Percentiles rank a stretch among this genome's conserved stretches.
Evolutionary conservation across 371 early-diverging fungal species (phyloP).

Genomic region (Coemansia sp.): DNA sequence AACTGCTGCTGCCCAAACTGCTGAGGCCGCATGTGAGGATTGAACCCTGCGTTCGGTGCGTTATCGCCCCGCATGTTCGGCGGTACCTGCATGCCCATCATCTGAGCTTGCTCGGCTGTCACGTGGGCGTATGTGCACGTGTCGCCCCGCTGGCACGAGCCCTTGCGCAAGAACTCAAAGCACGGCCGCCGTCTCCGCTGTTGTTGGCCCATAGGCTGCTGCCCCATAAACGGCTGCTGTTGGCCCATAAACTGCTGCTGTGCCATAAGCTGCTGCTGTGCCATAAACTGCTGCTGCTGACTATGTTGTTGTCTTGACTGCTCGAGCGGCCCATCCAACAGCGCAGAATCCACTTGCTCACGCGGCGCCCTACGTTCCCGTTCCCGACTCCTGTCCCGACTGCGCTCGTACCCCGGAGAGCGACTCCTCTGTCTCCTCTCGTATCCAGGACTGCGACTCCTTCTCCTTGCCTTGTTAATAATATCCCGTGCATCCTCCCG

Average conservation of each 20-base stretch:
- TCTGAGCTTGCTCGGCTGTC: constrained; percentile 29
- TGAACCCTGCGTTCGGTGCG: not conserved
- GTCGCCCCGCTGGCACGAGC: constrained; percentile 43
- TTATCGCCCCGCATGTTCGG: not conserved
- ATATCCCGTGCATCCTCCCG: not conserved
- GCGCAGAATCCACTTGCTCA: not conserved
- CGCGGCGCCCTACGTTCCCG: constrained; percentile 4
- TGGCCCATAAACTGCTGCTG: not conserved
- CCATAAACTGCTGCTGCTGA: not conserved
- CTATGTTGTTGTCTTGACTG: not conserved
- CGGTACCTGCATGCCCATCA: constrained; percentile 29
- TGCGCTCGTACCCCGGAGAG: constrained; percentile 7
- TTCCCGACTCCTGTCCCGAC: constrained; percentile 9
- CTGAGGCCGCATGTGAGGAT: not conserved
- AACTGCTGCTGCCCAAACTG: not conserved
- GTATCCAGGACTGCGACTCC: constrained; percentile 31
- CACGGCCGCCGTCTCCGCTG: constrained; percentile 27
- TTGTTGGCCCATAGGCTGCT: constrained; percentile 2
- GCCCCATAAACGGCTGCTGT: constrained; percentile 9
- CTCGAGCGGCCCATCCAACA: constrained; percentile 33
- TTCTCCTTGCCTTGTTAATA: constrained; percentile 9
- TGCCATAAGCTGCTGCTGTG: constrained; percentile 8
- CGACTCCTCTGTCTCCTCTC: constrained; percentile 16
- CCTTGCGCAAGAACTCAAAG: constrained; percentile 39
- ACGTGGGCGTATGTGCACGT: constrained; percentile 31